Base-by-base conservation (phyloP, 345 rosid genomes). In the Populus alba region DNA sequence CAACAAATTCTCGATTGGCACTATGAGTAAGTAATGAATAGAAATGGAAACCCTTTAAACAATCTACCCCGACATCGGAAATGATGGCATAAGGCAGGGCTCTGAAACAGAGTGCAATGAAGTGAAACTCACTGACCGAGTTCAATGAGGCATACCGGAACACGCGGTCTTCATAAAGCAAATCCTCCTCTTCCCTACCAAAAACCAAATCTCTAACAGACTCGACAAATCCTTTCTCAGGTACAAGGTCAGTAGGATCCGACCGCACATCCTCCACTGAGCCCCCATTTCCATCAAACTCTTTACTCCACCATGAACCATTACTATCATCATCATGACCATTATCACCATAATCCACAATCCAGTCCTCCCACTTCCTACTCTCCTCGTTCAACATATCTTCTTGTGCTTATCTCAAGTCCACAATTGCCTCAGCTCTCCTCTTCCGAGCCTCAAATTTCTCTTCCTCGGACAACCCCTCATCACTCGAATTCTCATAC, bases 281-380 rank as follows among this genome's bases (percentile, higher is more conserved):
- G 8, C 77, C 75, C 71, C 82, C 85, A 3, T 66, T 71, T 23
- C 82, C 84, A 77, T 82, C 87, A 81, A 84, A 88, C 25, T 86
- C 87, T 65, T 78, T 81, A 74, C 82, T 89, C 92, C 92, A 87
- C 74, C 90, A 86, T 39, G 86, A 83, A 71, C 81, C 83, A 57
- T 76, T 67, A 41, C 9, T 37, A 27, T 22, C 8, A 72, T 31
- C 62, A 71, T 41, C 29, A 53, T 37, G 22, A 65, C 77, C 73
- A 78, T 68, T 67, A 8, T 71, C 76, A 67, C 47, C 70, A 57
- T 87, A 91, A 71, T 88, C 92, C 68, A 87, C 86, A 72, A 95
- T 85, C 99, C 99, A 95, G 68, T 95, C 98, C 89, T 95, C 98
- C 99, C 99, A 95, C 76, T 88, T 88, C 80, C 94, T 86, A 43